Percentiles rank a stretch among this genome's conserved stretches.
phyloP scores from a whole-genome alignment of 2,329 filamentous ascomycete genomes.

The Orbilia ellipsospora region DNA sequence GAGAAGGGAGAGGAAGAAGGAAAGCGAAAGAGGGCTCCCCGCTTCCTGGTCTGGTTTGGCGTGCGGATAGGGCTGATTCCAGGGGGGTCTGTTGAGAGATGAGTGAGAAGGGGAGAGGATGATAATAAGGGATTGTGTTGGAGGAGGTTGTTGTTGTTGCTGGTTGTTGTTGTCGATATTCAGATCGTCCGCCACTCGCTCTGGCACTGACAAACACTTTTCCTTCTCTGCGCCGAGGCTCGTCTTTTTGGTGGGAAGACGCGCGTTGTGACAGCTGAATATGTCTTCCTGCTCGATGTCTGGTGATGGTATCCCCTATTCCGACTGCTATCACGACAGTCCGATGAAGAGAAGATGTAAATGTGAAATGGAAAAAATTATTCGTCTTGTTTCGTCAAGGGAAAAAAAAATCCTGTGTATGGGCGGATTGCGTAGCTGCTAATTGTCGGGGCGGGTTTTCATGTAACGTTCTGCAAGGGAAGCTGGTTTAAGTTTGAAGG shows the following conservation, averaged over 20 bases:
- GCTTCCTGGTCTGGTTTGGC: conserved; percentile 12
- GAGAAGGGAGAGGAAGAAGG: conserved; percentile 26
- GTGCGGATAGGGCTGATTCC: conserved; percentile 1
- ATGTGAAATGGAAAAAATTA: background rate
- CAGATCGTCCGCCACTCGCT: background rate
- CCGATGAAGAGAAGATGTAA: background rate
- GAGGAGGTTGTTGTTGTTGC: conserved; percentile 7
- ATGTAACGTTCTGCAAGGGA: conserved; percentile 55
- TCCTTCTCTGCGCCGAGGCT: too few species aligned
- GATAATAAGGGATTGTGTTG: conserved; percentile 14
- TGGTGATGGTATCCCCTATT: background rate
- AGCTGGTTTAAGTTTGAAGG: conserved; percentile 29
- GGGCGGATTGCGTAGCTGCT: conserved; percentile 36
- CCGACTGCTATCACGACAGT: background rate
- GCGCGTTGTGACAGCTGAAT: conserved; percentile 2
- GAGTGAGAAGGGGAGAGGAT: background rate
- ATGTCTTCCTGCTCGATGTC: too few species aligned
- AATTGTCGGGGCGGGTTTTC: conserved; percentile 43
- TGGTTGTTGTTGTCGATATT: background rate
- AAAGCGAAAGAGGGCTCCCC: conserved; percentile 43
- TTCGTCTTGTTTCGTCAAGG: background rate
- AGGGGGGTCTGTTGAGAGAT: conserved; percentile 9
- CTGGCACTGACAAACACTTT: too few species aligned
- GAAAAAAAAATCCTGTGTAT: conserved; percentile 1
- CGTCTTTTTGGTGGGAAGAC: background rate